Conservation (phyloP, 257 asterid species). For the Fraxinus quadrangulata region DNA sequence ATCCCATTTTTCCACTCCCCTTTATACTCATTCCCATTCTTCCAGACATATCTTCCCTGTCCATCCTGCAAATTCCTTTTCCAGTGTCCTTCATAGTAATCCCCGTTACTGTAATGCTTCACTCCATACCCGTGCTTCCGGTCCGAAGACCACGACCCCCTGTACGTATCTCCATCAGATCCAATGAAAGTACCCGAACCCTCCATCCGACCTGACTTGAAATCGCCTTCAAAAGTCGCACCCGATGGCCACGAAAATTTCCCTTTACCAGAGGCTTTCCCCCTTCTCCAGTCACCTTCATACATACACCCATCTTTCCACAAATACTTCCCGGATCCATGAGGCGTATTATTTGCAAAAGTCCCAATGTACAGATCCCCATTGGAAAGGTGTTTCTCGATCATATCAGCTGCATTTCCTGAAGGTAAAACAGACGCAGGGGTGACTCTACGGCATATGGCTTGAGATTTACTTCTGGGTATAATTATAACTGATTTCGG, state of each 20-base stretch:
- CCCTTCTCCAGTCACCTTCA: conserved; percentile 71
- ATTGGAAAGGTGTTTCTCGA: conserved; percentile 53
- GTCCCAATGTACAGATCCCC: conserved; percentile 72
- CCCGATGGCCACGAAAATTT: conserved; percentile 71
- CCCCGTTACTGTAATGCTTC: conserved; percentile 62
- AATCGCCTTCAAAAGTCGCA: conserved; percentile 63
- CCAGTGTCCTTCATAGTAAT: conserved; percentile 67
- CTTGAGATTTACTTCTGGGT: conserved; percentile 54
- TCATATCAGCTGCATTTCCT: background rate
- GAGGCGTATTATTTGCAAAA: conserved; percentile 51
- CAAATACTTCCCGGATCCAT: conserved; percentile 70
- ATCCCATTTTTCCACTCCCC: conserved; percentile 62
- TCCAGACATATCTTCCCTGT: conserved; percentile 67
- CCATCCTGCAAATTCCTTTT: conserved; percentile 62
- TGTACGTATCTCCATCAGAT: conserved; percentile 57
- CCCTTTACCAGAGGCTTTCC: conserved; percentile 65
- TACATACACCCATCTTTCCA: conserved; percentile 81
- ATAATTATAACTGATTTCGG: conserved; percentile 50
- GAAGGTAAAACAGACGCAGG: conserved; percentile 33
- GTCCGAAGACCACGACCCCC: conserved; percentile 60
- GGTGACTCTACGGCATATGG: conserved; percentile 49
- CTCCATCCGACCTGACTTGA: conserved; percentile 71
- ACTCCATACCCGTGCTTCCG: conserved; percentile 61
- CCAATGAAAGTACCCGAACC: conserved; percentile 65
- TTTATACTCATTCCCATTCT: conserved; percentile 56